These are phyloP conservation scores for Colletotrichum aenigma DNA, from an alignment of 2,329 filamentous ascomycete genomes.

Conservation along the genomic window DNA sequence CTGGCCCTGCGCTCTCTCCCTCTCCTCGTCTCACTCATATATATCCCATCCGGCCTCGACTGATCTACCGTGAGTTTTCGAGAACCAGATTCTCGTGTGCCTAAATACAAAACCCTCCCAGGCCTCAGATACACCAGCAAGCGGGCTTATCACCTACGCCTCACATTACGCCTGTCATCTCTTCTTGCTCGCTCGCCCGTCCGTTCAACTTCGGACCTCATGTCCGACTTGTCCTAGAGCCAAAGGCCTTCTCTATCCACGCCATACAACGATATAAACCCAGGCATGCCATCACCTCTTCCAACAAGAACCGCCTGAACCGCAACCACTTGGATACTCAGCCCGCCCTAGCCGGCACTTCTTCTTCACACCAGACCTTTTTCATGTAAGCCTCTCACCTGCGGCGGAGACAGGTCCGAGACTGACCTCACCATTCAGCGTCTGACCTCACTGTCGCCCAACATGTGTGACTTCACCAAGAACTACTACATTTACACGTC, in stretches of 20 bases:
- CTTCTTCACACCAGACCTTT: neutral
- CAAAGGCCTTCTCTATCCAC: neutral
- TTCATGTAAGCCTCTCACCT: neutral
- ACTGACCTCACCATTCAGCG: neutral
- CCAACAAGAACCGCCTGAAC: neutral
- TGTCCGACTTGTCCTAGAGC: neutral
- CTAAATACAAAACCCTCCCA: neutral
- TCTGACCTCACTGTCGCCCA: slow-evolving; percentile 20
- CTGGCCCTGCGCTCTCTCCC: slow-evolving; percentile 1
- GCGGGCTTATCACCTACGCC: neutral
- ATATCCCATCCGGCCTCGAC: slow-evolving; percentile 17
- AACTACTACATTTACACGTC: slow-evolving; percentile 80
- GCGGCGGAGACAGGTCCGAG: neutral
- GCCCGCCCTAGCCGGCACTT: neutral
- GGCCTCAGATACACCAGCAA: neutral
- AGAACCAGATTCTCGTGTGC: neutral
- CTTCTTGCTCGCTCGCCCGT: neutral
- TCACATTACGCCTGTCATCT: slow-evolving; percentile 7
- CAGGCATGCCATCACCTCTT: neutral
- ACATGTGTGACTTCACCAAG: slow-evolving; percentile 70
- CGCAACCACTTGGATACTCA: neutral
- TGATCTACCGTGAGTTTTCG: neutral
- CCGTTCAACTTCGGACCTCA: slow-evolving; percentile 2
- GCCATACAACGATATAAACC: neutral
- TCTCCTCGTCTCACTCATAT: slow-evolving; percentile 17